phyloP scores from a whole-genome alignment of 441 rosid genomes.

The Capsella rubella region DNA sequence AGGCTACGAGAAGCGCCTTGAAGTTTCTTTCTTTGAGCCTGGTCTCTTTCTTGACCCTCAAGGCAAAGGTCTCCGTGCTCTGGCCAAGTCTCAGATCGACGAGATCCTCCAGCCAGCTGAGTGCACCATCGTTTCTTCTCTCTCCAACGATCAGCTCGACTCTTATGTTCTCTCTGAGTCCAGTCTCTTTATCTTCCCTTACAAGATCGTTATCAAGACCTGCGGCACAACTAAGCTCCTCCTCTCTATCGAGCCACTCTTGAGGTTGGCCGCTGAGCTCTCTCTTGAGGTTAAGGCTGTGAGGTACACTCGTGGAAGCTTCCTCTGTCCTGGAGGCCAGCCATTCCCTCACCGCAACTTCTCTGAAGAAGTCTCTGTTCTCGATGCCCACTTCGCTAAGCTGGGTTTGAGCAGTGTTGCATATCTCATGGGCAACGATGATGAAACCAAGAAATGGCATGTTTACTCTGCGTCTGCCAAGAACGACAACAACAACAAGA shows the following conservation, averaged over 20 bases:
- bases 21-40: conserved; percentile 64
- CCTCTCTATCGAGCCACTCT: conserved; percentile 65
- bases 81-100: conserved; percentile 60
- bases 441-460: conserved; percentile 66
- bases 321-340: conserved; percentile 69
- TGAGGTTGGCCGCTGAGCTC: conserved; percentile 51
- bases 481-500: neutral
- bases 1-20: conserved; percentile 79
- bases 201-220: conserved; percentile 62
- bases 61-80: conserved; percentile 58
- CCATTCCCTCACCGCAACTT: conserved; percentile 68
- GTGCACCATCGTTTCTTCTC: conserved; percentile 68
- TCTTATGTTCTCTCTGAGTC: conserved; percentile 83
- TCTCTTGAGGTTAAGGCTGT: conserved; percentile 57
- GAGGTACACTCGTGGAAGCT: conserved; percentile 72
- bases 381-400: conserved; percentile 56
- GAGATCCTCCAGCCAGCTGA: conserved; percentile 66
- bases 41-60: conserved; percentile 55
- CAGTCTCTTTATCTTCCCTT: conserved; percentile 61
- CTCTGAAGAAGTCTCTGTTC: conserved; percentile 68
- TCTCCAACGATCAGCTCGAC: conserved; percentile 63
- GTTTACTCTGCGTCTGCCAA: conserved; percentile 60
- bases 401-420: conserved; percentile 55
- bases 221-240: conserved; percentile 75
- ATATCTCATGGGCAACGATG: conserved; percentile 56